A percentile compares a stretch with the other conserved stretches of the same genome.
phyloP scores from a whole-genome alignment of 805 yeast species.

The Candida sithepensis region DNA sequence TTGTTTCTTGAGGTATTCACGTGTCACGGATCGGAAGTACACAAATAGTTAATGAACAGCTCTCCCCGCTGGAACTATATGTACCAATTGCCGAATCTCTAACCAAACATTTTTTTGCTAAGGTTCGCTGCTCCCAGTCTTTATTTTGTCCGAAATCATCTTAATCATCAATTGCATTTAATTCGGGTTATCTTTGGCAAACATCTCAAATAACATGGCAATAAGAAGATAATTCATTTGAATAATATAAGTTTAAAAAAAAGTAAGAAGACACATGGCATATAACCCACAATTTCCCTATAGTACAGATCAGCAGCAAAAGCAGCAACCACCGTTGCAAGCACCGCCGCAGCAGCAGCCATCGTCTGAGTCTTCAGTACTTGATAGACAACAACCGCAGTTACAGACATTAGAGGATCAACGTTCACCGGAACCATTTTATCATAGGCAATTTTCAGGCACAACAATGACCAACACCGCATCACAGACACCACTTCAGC shows the following conservation, averaged over 20 bases:
- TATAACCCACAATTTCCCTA: not conserved
- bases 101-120: not conserved
- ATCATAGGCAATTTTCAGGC: no score
- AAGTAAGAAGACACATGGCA: not conserved
- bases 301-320: not conserved
- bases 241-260: not conserved
- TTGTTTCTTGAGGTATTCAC: not conserved
- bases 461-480: not conserved
- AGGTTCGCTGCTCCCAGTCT: not conserved
- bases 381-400: not conserved
- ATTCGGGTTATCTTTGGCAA: not conserved
- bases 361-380: not conserved
- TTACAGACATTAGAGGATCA: not conserved
- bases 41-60: not conserved
- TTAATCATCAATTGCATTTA: not conserved
- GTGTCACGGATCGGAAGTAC: not conserved
- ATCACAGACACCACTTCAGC: not conserved
- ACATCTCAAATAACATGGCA: not conserved
- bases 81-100: not conserved
- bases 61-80: not conserved
- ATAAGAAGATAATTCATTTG: not conserved
- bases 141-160: not conserved
- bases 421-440: not conserved
- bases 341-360: not conserved
- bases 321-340: not conserved